phyloP scores from a whole-genome alignment of 495 filamentous ascomycete genomes.

The Penicillium bovifimosum region DNA sequence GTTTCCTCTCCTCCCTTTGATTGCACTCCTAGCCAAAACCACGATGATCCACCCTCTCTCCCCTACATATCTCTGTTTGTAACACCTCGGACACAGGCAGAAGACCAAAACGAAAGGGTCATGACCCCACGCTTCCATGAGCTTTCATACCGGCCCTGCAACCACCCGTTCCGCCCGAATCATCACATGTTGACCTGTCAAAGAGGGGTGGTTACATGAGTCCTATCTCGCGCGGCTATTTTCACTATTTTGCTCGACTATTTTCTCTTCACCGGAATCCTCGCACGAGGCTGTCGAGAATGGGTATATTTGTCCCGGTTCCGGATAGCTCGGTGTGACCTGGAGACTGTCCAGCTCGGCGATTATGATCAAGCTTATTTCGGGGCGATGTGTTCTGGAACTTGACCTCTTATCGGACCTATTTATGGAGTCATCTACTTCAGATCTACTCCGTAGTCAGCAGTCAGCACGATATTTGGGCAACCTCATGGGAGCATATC shows the following conservation, averaged over 20 bases:
- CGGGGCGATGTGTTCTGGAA: neutral
- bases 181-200: slow-evolving; percentile 9
- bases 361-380: neutral
- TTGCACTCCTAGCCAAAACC: neutral
- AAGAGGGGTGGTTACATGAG: neutral
- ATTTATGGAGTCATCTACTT: neutral
- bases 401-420: neutral
- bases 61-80: slow-evolving; percentile 5
- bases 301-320: neutral
- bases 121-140: slow-evolving; percentile 7
- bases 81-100: slow-evolving; percentile 13
- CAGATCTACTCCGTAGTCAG: too few relatives aligned
- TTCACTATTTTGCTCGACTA: neutral
- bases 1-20: neutral
- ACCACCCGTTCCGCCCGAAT: slow-evolving; percentile 16
- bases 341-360: neutral
- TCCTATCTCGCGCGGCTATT: slow-evolving; percentile 7
- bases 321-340: slow-evolving; percentile 3
- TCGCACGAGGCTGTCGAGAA: neutral
- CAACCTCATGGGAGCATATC: too few relatives aligned
- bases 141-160: slow-evolving; percentile 8
- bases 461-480: too few relatives aligned
- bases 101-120: neutral
- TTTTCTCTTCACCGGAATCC: neutral
- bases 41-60: slow-evolving; percentile 1